A percentile compares a stretch with the other conserved stretches of the same genome.
These are phyloP conservation scores for Pleurotus eryngii DNA, from an alignment of 768 basidiomycete genomes.

Conservation along the genomic window DNA sequence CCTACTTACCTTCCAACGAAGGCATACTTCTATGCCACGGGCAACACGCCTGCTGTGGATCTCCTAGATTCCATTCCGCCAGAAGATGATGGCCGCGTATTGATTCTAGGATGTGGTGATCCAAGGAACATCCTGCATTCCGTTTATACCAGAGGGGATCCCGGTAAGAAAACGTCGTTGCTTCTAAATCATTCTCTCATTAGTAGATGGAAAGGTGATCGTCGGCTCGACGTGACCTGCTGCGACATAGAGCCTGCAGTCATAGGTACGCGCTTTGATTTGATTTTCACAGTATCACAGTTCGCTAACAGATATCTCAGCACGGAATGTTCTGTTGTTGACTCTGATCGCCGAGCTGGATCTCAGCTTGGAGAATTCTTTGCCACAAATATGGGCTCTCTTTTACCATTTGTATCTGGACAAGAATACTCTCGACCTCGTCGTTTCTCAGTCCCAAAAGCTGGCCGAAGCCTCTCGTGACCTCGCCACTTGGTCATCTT, in stretches of 20 bases:
- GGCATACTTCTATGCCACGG: conserved; percentile 54
- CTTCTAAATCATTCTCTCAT: no score
- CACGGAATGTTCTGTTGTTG: conserved; percentile 45
- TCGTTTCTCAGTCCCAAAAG: conserved; percentile 36
- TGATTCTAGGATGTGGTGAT: conserved; percentile 58
- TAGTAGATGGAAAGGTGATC: conserved; percentile 13
- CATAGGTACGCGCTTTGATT: conserved; percentile 30
- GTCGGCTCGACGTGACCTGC: conserved; percentile 46
- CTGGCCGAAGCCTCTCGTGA: conserved; percentile 30
- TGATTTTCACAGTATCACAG: not conserved
- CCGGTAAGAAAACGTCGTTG: not conserved
- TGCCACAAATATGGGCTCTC: conserved; percentile 35
- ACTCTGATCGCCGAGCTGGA: conserved; percentile 37
- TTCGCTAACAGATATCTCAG: conserved; percentile 20
- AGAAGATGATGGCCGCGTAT: conserved; percentile 42
- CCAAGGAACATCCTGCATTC: conserved; percentile 53
- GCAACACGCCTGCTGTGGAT: conserved; percentile 54
- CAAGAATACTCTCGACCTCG: conserved; percentile 23
- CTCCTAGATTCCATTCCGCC: conserved; percentile 46
- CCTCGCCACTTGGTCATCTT: conserved; percentile 35
- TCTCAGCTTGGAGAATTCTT: conserved; percentile 1
- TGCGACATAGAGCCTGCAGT: conserved; percentile 48
- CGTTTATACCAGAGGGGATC: conserved; percentile 25
- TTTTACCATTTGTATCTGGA: conserved; percentile 50
- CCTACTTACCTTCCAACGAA: conserved; percentile 40